Evolutionary conservation across 768 basidiomycete species (phyloP), one percentile per base, ranked within the genome.

Genomic region (Russula abietina): DNA sequence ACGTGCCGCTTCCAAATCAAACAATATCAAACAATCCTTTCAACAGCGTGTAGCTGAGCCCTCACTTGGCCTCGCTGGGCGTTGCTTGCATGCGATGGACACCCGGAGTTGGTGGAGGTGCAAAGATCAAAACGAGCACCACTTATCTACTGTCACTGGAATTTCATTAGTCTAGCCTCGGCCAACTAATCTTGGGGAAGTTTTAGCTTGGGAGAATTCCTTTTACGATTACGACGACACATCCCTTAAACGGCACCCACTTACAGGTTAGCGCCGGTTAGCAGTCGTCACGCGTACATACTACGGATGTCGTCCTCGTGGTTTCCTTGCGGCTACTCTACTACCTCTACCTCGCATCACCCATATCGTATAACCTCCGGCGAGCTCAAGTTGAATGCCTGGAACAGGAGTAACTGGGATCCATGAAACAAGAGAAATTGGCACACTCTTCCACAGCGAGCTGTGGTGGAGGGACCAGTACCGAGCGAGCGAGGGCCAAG

Each of bases 381-480:
- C 17, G 11, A 45, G 10, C 10, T 38, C 19, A 17, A 46, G 11
- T 10, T 30, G 19, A 55, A 60, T 62, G 41, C 30, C 57, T 46
- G 24, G 36, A 30, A 14, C 10, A 33, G 24, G 46, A 48, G 16
- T 12, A 17, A 16, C 4, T 33, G 32, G 50, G n/a, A 3, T 6
- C 5, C 55, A 49, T 19, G 38, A 8, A 41, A 38, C 28, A 17
- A 52, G 55, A n/a, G 43, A 59, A 26, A 30, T 59, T 30, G 57
- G 62, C 46, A 54, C 33, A 22, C 39, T 59, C 32, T 59, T 62
- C 38, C 39, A 36, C 30, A 59, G 53, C 43, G 62, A 64, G 48
- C 14, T 36, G 2, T 64, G 58, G 58, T 50, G 64, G 64, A n/a
- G 50, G 2, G 39, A 65, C 17, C 49, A 50, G 9, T 65, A 65